Evolutionary conservation across 257 asterid genomes (phyloP).

Genomic region (Solanum megistacrolobum): DNA sequence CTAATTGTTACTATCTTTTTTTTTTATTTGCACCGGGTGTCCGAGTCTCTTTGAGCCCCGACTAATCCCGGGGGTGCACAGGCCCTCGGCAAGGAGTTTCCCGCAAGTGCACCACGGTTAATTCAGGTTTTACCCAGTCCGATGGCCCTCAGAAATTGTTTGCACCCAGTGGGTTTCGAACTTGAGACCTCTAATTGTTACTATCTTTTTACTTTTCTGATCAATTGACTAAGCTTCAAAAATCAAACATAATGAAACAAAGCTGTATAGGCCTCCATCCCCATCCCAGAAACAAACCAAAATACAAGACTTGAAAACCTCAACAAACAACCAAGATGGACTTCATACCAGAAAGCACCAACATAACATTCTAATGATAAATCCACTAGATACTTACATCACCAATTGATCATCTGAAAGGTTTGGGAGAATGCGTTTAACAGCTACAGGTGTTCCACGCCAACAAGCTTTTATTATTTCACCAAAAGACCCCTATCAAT

Average conservation of each 20-base stretch:
- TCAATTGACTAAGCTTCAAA: neutral
- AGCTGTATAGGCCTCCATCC: neutral
- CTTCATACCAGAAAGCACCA: neutral
- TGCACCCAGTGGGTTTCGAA: no score
- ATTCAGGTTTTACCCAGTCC: no score
- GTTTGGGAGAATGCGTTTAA: conserved; percentile 93
- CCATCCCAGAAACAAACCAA: neutral
- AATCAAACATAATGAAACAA: neutral
- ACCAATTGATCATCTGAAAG: conserved; percentile 95
- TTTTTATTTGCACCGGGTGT: no score
- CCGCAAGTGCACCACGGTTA: no score
- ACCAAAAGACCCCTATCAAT: conserved; percentile 88
- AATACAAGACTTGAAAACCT: neutral
- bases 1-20: neutral
- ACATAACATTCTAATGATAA: neutral
- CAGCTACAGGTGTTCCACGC: conserved; percentile 98
- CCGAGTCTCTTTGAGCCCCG: no score
- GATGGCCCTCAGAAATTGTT: no score
- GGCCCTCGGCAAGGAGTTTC: no score
- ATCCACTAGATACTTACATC: conserved; percentile 42
- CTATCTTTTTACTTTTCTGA: neutral
- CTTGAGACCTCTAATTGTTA: neutral
- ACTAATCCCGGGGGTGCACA: no score
- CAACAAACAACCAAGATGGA: neutral
- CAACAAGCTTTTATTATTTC: conserved; percentile 89